Percentiles rank a stretch among this genome's conserved stretches.
Conservation (phyloP, 257 asterid genomes). For the Solanum pennellii region DNA sequence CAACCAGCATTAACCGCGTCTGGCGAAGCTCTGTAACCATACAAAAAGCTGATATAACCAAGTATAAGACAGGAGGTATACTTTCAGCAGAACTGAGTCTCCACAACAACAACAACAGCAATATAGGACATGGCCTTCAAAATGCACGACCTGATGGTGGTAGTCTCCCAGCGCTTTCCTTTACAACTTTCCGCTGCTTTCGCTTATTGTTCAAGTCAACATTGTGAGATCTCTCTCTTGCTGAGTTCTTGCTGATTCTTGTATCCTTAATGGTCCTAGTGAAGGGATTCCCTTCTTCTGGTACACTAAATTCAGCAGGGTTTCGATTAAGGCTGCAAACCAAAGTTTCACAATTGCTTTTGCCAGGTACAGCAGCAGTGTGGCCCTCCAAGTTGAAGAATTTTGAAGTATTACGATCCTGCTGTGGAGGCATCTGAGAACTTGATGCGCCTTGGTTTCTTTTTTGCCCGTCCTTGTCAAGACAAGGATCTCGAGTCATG, state of each 20-base stretch:
- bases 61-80: background rate
- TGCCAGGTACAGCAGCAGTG: background rate
- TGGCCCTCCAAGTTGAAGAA: background rate
- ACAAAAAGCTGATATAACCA: background rate
- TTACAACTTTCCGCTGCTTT: conserved; percentile 25
- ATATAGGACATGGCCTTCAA: background rate
- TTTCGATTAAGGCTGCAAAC: conserved; percentile 34
- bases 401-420: background rate
- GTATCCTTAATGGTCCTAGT: conserved; percentile 43
- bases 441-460: background rate
- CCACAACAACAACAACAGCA: background rate
- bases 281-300: conserved; percentile 38
- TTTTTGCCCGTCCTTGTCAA: conserved; percentile 3
- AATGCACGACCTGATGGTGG: background rate
- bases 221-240: conserved; percentile 1
- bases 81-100: background rate
- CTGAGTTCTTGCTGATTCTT: conserved; percentile 14
- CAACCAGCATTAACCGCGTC: background rate
- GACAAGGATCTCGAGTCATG: background rate
- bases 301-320: conserved; percentile 74
- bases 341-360: background rate
- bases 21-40: background rate
- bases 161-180: conserved; percentile 15
- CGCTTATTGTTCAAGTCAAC: conserved; percentile 14
- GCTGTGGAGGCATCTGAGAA: background rate